A percentile compares a stretch with the other conserved stretches of the same genome.
Conservation (phyloP, 2,329 filamentous ascomycete species). For the Amauroascus verrucosus region DNA sequence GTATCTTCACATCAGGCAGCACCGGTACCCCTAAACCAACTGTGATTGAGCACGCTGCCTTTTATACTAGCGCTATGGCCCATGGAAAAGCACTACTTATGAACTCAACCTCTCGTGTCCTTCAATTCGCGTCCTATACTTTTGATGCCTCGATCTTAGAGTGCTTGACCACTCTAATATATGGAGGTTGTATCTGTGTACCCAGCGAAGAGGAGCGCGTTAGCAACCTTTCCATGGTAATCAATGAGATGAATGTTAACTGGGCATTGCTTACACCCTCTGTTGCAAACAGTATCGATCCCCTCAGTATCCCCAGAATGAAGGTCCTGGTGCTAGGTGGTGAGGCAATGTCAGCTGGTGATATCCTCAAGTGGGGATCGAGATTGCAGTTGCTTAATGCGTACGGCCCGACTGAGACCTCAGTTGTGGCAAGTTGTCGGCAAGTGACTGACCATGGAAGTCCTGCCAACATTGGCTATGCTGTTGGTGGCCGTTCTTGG, state of each 20-base stretch:
- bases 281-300: constrained; percentile 29
- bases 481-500: constrained; percentile 14
- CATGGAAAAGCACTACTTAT: background rate
- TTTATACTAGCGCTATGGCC: background rate
- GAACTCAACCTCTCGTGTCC: background rate
- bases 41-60: constrained; percentile 2
- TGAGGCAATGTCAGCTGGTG: constrained; percentile 11
- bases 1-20: background rate
- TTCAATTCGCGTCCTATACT: background rate
- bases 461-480: background rate
- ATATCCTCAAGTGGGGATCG: background rate
- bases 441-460: background rate
- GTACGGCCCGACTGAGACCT: background rate
- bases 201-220: constrained; percentile 32
- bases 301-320: constrained; percentile 34
- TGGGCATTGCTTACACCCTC: constrained; percentile 7
- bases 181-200: constrained; percentile 36
- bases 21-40: constrained; percentile 4
- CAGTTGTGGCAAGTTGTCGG: background rate
- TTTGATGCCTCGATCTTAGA: constrained; percentile 88
- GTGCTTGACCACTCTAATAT: constrained; percentile 47
- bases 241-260: background rate
- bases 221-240: constrained; percentile 33
- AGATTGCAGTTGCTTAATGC: background rate
- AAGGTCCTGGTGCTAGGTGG: constrained; percentile 27